Base-by-base conservation (phyloP, 2,329 filamentous ascomycete species). In the Gnomoniopsis sp. region DNA sequence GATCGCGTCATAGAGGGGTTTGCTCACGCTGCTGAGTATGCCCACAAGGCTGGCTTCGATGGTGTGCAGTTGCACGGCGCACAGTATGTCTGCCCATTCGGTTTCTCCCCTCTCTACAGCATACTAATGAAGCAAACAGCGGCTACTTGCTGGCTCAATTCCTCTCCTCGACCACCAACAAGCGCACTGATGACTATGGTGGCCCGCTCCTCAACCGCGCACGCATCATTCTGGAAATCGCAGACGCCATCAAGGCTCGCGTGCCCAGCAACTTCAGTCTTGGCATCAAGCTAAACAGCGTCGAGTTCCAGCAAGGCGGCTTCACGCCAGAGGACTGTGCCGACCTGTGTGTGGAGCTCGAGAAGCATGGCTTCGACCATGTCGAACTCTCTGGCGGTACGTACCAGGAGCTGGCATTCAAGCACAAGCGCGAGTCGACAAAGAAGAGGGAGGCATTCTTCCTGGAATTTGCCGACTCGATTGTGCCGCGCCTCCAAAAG, bases 361-460 rank as follows among this genome's bases (percentile, higher is more conserved):
- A 85, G 66, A 66, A 73, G 50, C 76, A 79, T 59, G 69, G 68
- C 8, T 82, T 84, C 53, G 77, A 84, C 68, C 82, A 84, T 63
- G 81, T 86, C 14, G 84, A 87, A 70, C 74, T 86, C 0, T 79
- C 74, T 0, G 83, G 84, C 26, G 84, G 84, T 2, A 86, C 81
- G 0, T 85, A 85, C 67, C 79, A 86, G 70, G 69, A 76, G 33
- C 69, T 80, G 6, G 79, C 76, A 0, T 83, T 83, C 62, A 65
- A 63, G 2, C 77, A 82, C 68, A 75, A 80, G 71, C 74, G 77
- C 55, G 82, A 85, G 46, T 79, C 75, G 17, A 85, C 82, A 14
- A 76, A 76, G 67, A 77, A 79, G 70, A 74, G 80, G 3, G 81
- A 84, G 65, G 75, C 78, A 2, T 85, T 83, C 74, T 86, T 85